A percentile compares a stretch with the other conserved stretches of the same genome.
Evolutionary conservation across 352 stramenopile species (phyloP).

Genomic region (Globisporangium solare): DNA sequence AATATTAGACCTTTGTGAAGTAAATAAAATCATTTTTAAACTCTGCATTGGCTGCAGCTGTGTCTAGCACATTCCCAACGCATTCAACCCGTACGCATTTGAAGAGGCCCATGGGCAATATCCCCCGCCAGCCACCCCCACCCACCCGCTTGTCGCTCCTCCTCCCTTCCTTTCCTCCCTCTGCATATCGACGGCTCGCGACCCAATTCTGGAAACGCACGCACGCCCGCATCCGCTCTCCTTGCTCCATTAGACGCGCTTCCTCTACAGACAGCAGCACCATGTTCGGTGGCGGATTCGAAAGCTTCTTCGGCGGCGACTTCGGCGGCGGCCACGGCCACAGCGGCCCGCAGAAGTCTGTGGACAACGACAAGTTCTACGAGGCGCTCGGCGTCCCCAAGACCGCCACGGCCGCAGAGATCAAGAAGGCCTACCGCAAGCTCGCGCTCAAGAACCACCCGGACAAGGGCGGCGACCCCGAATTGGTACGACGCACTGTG

Average conservation of each 20-base stretch:
- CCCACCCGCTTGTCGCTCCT: neutral
- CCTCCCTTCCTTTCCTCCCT: constrained; percentile 7
- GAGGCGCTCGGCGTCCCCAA: constrained; percentile 84
- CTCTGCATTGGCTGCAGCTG: too few relatives aligned
- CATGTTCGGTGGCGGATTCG: constrained; percentile 85
- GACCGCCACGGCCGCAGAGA: constrained; percentile 74
- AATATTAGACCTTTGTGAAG: neutral
- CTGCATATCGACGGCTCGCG: neutral
- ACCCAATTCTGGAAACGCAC: constrained; percentile 12
- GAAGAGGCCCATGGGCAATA: neutral
- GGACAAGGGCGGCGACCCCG: constrained; percentile 97
- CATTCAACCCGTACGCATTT: too few relatives aligned
- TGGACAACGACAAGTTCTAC: constrained; percentile 89
- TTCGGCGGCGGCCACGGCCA: constrained; percentile 52
- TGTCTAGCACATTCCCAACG: too few relatives aligned
- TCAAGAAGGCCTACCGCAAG: constrained; percentile 91
- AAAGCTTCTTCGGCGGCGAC: constrained; percentile 83
- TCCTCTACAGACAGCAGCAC: constrained; percentile 5
- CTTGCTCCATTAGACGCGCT: neutral
- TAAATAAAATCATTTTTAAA: too few relatives aligned
- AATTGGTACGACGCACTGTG: constrained; percentile 45
- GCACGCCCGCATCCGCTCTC: neutral
- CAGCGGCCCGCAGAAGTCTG: constrained; percentile 43
- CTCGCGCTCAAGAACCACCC: constrained; percentile 94
- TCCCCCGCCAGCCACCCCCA: constrained; percentile 11